Conservation (phyloP, 768 basidiomycete species). For the Podaxis sp. region DNA sequence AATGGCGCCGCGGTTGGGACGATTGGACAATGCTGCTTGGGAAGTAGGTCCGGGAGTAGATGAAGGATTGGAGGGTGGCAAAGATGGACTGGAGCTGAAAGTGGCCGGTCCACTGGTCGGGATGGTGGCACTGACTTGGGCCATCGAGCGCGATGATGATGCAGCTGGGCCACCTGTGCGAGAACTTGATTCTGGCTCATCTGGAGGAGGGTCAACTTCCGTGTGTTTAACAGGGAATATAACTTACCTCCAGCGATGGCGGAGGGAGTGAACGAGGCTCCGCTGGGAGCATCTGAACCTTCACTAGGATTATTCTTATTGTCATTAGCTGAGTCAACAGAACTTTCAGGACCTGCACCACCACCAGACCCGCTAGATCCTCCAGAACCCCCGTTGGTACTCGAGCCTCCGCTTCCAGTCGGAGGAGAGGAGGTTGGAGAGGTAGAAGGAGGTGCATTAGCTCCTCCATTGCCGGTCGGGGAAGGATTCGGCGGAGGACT, state of each 20-base stretch:
- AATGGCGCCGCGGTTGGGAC: constrained; percentile 43
- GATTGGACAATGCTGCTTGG: constrained; percentile 17
- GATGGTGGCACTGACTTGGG: neutral
- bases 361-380: neutral
- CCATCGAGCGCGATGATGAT: neutral
- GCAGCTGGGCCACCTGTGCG: no score
- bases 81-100: neutral
- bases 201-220: neutral
- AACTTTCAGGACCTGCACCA: neutral
- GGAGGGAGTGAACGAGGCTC: neutral
- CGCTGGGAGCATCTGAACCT: neutral
- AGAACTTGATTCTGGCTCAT: no score
- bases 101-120: constrained; percentile 1
- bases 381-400: neutral
- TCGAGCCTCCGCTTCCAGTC: neutral
- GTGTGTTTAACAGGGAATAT: neutral
- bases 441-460: no score
- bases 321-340: neutral
- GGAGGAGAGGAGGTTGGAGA: neutral
- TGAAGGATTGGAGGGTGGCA: constrained; percentile 2
- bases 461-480: no score
- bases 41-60: constrained; percentile 11
- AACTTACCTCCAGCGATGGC: neutral
- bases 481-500: neutral
- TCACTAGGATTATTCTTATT: neutral